These are phyloP conservation scores for Cytospora chrysosperma DNA, from an alignment of 2,329 filamentous ascomycete genomes.

Conservation along the genomic window DNA sequence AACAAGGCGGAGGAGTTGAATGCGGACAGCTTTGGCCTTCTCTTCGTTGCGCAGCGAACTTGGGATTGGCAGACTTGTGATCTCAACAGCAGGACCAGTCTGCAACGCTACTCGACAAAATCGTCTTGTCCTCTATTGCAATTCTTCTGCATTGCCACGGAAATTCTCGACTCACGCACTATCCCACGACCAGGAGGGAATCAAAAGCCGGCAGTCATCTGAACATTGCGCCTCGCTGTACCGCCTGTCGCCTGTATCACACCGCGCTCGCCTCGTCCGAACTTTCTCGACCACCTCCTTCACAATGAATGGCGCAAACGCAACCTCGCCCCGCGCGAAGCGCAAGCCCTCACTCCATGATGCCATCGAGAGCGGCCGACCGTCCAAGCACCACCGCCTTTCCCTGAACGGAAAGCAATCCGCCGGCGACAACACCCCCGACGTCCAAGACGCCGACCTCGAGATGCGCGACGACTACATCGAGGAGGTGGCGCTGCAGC, in stretches of 20 bases:
- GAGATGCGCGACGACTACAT: slow-evolving; percentile 22
- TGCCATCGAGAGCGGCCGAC: slow-evolving; percentile 25
- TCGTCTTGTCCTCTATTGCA: not conserved
- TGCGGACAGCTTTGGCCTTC: slow-evolving; percentile 21
- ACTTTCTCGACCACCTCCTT: slow-evolving; percentile 6
- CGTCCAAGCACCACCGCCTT: slow-evolving; percentile 28
- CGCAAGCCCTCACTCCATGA: slow-evolving; percentile 29
- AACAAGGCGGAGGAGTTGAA: slow-evolving; percentile 21
- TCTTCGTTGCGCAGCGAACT: slow-evolving; percentile 23
- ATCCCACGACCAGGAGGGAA: not conserved
- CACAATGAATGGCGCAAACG: slow-evolving; percentile 29
- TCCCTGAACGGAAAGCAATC: slow-evolving; percentile 28
- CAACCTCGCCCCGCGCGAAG: slow-evolving; percentile 28
- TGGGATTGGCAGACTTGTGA: slow-evolving; percentile 13
- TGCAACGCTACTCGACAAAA: slow-evolving; percentile 6
- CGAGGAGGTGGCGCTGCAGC: slow-evolving; percentile 21
- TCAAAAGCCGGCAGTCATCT: not conserved
- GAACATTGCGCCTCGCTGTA: not conserved
- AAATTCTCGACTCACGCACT: not conserved
- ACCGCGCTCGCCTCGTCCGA: slow-evolving; percentile 3
- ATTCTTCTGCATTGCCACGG: not conserved
- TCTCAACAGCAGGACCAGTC: not conserved
- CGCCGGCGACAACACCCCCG: slow-evolving; percentile 28
- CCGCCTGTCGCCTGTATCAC: slow-evolving; percentile 9
- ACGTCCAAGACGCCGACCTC: slow-evolving; percentile 24